Conservation (phyloP, 1,284 basidiomycete genomes). For the Irpex lacteus region DNA sequence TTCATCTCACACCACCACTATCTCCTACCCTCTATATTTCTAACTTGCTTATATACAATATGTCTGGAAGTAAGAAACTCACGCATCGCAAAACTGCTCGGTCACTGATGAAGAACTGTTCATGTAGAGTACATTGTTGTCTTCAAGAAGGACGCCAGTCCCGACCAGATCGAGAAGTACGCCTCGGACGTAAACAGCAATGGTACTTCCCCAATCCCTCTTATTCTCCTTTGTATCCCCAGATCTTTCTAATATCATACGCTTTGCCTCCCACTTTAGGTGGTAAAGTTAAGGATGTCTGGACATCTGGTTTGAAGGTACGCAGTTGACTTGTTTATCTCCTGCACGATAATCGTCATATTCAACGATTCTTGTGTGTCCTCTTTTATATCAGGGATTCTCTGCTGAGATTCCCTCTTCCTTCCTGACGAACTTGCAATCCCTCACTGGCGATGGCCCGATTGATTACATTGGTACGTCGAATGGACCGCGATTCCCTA, state of each 20-base stretch:
- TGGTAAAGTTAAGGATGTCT: slow-evolving; percentile 40
- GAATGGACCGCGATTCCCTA: neutral
- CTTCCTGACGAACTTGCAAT: slow-evolving; percentile 36
- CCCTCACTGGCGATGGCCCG: slow-evolving; percentile 32
- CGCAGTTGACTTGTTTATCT: neutral
- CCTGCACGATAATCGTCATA: neutral
- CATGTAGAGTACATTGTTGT: slow-evolving; percentile 51
- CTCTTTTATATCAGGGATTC: slow-evolving; percentile 42
- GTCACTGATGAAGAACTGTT: neutral
- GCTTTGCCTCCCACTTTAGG: slow-evolving; percentile 28
- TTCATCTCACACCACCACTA: neutral
- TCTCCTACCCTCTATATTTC: neutral
- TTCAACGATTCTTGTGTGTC: neutral
- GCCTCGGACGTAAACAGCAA: slow-evolving; percentile 36
- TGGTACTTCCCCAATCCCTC: slow-evolving; percentile 27
- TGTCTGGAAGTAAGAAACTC: slow-evolving; percentile 11
- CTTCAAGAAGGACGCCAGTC: slow-evolving; percentile 49
- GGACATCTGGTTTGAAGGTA: slow-evolving; percentile 33
- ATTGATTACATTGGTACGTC: slow-evolving; percentile 53
- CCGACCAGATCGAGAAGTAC: slow-evolving; percentile 43
- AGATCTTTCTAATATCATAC: slow-evolving; percentile 1
- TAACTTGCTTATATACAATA: neutral
- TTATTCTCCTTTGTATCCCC: neutral
- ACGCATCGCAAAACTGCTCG: neutral
- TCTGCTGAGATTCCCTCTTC: slow-evolving; percentile 44